These are phyloP conservation scores for Fusarium foetens DNA, from an alignment of 2,329 filamentous ascomycete genomes.

Conservation along the genomic window DNA sequence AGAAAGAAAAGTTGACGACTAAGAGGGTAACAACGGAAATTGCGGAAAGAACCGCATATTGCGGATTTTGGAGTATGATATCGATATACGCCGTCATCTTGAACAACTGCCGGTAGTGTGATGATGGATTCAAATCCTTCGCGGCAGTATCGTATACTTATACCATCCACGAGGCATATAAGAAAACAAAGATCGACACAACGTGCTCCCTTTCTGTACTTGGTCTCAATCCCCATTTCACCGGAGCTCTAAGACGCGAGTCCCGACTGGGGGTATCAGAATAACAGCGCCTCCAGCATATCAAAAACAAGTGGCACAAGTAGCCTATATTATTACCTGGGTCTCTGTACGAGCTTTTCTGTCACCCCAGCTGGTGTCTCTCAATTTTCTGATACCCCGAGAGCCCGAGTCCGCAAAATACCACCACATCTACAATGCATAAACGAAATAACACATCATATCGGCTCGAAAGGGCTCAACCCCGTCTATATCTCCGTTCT, in stretches of 20 bases:
- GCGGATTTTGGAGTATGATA: background rate
- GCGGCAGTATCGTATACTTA: background rate
- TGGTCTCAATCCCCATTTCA: background rate
- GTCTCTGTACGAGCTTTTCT: fast-evolving
- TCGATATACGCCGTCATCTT: background rate
- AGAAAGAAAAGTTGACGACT: background rate
- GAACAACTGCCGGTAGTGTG: background rate
- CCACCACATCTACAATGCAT: background rate
- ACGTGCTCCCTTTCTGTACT: fast-evolving
- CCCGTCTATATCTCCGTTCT: fast-evolving
- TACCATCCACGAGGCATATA: background rate
- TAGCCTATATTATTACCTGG: fast-evolving
- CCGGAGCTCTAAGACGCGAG: background rate
- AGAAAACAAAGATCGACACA: background rate
- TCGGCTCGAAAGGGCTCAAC: background rate
- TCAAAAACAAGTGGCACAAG: background rate
- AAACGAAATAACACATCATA: background rate
- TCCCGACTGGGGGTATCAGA: background rate
- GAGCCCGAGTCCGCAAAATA: background rate
- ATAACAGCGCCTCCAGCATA: fast-evolving
- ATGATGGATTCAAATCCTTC: background rate
- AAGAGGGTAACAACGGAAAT: background rate
- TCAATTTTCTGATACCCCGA: background rate
- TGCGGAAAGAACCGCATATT: background rate
- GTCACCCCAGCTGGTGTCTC: background rate